Evolutionary conservation across 139 green algal species (phyloP).

Genomic region (Diplosphaera chodatii): DNA sequence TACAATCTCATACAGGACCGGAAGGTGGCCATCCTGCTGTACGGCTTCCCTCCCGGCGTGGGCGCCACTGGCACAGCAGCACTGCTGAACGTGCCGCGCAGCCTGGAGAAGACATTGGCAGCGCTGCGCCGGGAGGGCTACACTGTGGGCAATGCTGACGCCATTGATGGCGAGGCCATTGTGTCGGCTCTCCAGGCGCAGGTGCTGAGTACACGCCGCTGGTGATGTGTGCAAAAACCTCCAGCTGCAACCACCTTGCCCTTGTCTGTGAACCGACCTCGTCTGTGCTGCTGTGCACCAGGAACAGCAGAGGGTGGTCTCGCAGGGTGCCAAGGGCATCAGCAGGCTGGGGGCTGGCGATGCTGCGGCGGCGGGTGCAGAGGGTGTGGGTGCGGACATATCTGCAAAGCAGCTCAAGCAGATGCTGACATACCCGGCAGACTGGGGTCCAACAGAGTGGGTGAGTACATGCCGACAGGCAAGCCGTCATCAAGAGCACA

Average conservation of each 20-base stretch:
- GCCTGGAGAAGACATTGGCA: slow-evolving; percentile 60
- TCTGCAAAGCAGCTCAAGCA: slow-evolving; percentile 44
- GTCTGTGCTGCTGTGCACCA: no score
- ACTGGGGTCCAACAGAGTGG: slow-evolving; percentile 88
- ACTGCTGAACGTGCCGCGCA: slow-evolving; percentile 93
- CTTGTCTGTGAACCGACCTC: no score
- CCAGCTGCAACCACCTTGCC: background rate
- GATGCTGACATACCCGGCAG: slow-evolving; percentile 62
- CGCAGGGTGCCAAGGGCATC: slow-evolving; percentile 36
- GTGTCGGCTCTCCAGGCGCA: slow-evolving; percentile 47
- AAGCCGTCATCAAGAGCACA: no score
- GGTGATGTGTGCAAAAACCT: no score
- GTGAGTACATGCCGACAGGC: no score
- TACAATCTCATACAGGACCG: no score
- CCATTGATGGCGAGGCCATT: slow-evolving; percentile 67
- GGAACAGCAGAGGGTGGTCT: slow-evolving; percentile 64
- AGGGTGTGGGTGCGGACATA: slow-evolving; percentile 44
- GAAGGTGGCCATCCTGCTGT: slow-evolving; percentile 75
- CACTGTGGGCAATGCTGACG: slow-evolving; percentile 56
- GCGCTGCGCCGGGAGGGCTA: slow-evolving; percentile 69
- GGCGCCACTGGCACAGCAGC: slow-evolving; percentile 91
- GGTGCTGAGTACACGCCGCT: background rate
- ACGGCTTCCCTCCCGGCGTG: slow-evolving; percentile 96
- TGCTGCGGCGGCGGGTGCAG: slow-evolving; percentile 24
- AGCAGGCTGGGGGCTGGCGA: slow-evolving; percentile 11